Evolutionary conservation across 176 grass and related monocot species (phyloP), one percentile per base, ranked within the genome.

Genomic region (Cenchrus purpureus): DNA sequence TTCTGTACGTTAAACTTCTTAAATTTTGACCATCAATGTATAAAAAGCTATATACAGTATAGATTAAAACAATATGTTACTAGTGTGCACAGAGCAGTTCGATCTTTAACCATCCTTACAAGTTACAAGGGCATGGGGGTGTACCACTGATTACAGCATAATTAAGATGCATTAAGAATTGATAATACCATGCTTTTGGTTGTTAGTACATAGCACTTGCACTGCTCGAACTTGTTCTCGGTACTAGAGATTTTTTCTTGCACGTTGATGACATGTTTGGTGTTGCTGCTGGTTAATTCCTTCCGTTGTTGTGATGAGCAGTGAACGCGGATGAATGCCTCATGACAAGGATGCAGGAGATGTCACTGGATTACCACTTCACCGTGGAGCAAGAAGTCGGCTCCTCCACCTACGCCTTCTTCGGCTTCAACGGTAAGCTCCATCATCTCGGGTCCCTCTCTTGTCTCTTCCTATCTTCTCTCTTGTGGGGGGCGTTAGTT

Each of bases 271-370:
- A 15, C 28, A 54, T 44, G 10, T 52, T 42, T 75, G 29, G 9
- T 63, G 14, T 34, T 87, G 10, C 10, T 14, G 1, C 32, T 45
- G 45, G 45, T 9, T 25, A 25, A 25, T 25, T 84, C 5, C 37
- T 40, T 40, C 37, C 37, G 14, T 87, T 6, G 13, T 54, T 6
- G 13, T 54, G 7, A 9, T 73, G 49, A 86, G 63, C 85, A 95
- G 94, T 92, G 54, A 91, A 93, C 68, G 65, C 88, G n/a, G 56
- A 92, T 70, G 93, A 95, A 80, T 95, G 90, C 57, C 83, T 95
- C 85, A 90, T 95, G 93, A 92, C 93, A 44, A 92, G 90, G 64
- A 92, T 95, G 88, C 93, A 95, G 81, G 93, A 95, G 79, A 95
- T 95, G 90, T 95, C 93, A 45, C 25, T 95, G 74, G 90, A 95